Base-by-base conservation (phyloP, 768 basidiomycete species). In the Gautieria morchelliformis region DNA sequence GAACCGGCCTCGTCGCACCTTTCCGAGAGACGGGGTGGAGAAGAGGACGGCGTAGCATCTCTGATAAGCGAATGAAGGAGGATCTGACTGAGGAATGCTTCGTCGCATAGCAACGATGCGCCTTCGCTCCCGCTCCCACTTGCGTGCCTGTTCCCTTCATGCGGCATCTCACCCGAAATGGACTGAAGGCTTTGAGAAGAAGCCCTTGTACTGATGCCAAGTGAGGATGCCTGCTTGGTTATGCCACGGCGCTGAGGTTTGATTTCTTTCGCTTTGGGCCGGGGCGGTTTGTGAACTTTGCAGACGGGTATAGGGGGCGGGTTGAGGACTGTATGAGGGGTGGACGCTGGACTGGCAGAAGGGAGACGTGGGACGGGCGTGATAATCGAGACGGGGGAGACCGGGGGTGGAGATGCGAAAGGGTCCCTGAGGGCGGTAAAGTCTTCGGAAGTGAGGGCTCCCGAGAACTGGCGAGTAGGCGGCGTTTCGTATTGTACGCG, bases 351-450 rank as follows among this genome's bases (percentile, higher is more conserved):
- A 15, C 19, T 44, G 42, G 20, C 7, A 33, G 40, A 22, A 40
- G 44, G 30, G 44, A 17, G 17, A 27, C 44, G 41, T 24, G 53
- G 30, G 35, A 14, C 35, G 15, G 19, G 48, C 33, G 48, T 33
- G 46, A 20, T 11, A 30, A 27, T 22, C 22, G 35, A 37, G 22
- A 57, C 27, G 35, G 27, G 56, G 22, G 45, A 30, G 20, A 42
- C 53, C 11, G 41, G 53, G 8, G 53, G 37, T 9, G 56, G 56
- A 22, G 56, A 57, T 12, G 56, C 56, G 45, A 57, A 57, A 17
- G 56, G 56, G 33, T 57, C 56, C 7, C 56, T 46, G 32, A 57
- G 56, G 10, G 56, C 56, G 32, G 56, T 57, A 39, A 57, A 57
- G 30, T 57, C 56, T 33, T 57, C 56, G n/a, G 56, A 57, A 15